Base-by-base conservation (phyloP, 345 rosid species). In the Mercurialis annua region DNA sequence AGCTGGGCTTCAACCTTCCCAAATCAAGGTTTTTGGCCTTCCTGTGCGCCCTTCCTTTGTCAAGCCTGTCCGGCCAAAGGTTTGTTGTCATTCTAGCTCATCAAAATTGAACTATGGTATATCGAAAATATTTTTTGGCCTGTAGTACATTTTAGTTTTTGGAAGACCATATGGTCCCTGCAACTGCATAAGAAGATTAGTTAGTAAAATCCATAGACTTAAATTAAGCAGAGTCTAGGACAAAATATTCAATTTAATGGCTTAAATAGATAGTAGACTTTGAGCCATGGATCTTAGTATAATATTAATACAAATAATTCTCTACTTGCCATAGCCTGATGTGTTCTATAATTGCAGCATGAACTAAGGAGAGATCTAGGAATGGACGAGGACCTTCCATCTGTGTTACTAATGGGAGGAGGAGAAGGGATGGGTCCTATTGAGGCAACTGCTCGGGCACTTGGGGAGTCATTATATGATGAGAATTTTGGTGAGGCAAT, bases 401-500 rank as follows among this genome's bases (percentile, higher is more conserved):
- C 98, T 56, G 97, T 90, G 44, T 74, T 95, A 73, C 76, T 95
- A 68, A 95, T 92, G 99, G 99, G 99, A 15, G 99, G 99, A 80
- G 99, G 98, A 66, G 99, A 95, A 83, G 99, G 99, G 54, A 95
- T 95, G 99, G 99, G 98, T 9, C 99, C 99, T 12, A 92, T 95
- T 27, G 99, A 95, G 83, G 86, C 89, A 69, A 92, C 98, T 69
- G 97, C 99, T 44, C 78, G 80, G 57, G 98, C 93, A 38, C 92
- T 95, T 50, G 94, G 83, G 42, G 76, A 88, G 78, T 86, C 92
- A 20, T 81, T 95, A 71, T 90, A 85, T 75, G 85, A 95, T 63
- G 91, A 92, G 77, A 78, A 72, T 72, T 86, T 83, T 59, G 94
- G 90, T 53, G 87, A 83, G 73, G 89, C 98, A 66, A 80, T 74